Evolutionary conservation across 1,284 basidiomycete species (phyloP).

Genomic region (Paramarasmius palmivorus): DNA sequence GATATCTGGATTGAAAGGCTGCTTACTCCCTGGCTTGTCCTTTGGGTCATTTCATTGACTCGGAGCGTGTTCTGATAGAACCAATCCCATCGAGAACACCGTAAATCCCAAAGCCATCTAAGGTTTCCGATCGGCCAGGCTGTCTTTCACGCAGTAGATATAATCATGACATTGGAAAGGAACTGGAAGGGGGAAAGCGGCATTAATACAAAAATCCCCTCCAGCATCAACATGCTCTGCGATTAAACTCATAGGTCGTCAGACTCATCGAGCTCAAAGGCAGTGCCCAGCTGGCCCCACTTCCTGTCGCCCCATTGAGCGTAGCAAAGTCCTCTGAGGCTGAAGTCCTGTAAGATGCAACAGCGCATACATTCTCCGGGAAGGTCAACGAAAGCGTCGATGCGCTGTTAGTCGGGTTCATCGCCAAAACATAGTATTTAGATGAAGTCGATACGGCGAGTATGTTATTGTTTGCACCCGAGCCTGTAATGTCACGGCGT

Average conservation of each 20-base stretch:
- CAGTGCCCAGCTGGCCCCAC: slow-evolving; percentile 27
- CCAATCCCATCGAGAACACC: no score
- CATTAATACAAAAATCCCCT: no score
- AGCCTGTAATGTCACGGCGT: slow-evolving; percentile 31
- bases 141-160: no score
- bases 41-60: no score
- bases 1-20: no score
- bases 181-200: no score
- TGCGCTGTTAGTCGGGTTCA: slow-evolving; percentile 34
- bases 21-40: no score
- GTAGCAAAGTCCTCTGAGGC: slow-evolving; percentile 35
- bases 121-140: no score
- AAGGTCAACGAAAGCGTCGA: slow-evolving; percentile 33
- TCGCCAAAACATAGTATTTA: slow-evolving; percentile 32
- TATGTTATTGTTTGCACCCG: slow-evolving; percentile 30
- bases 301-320: slow-evolving; percentile 23
- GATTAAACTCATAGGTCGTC: slow-evolving; percentile 34
- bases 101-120: no score
- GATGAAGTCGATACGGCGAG: slow-evolving; percentile 31
- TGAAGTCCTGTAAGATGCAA: slow-evolving; percentile 30
- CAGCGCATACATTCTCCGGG: slow-evolving; percentile 31
- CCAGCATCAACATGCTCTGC: slow-evolving; percentile 29
- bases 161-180: no score
- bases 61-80: no score
- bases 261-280: slow-evolving; percentile 31